Evolutionary conservation across 1,284 basidiomycete species (phyloP).

Genomic region (Ustilago cynodontis): DNA sequence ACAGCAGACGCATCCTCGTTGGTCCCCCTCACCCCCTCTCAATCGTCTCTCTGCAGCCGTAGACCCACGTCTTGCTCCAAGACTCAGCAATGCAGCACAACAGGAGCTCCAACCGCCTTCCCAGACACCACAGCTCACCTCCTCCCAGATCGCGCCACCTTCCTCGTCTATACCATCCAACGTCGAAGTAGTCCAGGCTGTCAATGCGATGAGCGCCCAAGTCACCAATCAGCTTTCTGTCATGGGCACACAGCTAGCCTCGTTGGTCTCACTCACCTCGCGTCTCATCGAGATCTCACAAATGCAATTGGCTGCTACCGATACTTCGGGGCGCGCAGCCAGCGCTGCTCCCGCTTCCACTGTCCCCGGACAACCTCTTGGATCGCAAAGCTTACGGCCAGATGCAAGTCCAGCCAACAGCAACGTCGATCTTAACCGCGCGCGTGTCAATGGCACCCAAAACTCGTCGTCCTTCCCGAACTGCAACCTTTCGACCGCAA

Average conservation of each 20-base stretch:
- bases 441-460: constrained; percentile 34
- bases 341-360: constrained; percentile 6
- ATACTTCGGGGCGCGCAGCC: constrained; percentile 14
- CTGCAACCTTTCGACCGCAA: constrained; percentile 10
- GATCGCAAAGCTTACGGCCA: constrained; percentile 5
- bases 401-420: constrained; percentile 38
- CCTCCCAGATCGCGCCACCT: constrained; percentile 17
- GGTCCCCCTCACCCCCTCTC: constrained; percentile 52
- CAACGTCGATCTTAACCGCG: constrained; percentile 28
- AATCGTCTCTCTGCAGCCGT: constrained; percentile 36
- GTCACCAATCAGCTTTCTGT: constrained; percentile 46
- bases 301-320: constrained; percentile 24
- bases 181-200: constrained; percentile 41
- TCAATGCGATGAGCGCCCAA: constrained; percentile 48
- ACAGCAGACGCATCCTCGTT: constrained; percentile 36
- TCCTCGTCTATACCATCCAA: constrained; percentile 25
- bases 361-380: constrained; percentile 1
- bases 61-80: constrained; percentile 39
- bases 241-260: constrained; percentile 46
- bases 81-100: constrained; percentile 30
- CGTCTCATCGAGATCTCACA: constrained; percentile 51
- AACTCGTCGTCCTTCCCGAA: constrained; percentile 22
- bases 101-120: constrained; percentile 37
- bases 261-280: constrained; percentile 47
- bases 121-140: constrained; percentile 31